These are phyloP conservation scores for Balakata baccata DNA, from an alignment of 345 rosid genomes.

Conservation along the genomic window DNA sequence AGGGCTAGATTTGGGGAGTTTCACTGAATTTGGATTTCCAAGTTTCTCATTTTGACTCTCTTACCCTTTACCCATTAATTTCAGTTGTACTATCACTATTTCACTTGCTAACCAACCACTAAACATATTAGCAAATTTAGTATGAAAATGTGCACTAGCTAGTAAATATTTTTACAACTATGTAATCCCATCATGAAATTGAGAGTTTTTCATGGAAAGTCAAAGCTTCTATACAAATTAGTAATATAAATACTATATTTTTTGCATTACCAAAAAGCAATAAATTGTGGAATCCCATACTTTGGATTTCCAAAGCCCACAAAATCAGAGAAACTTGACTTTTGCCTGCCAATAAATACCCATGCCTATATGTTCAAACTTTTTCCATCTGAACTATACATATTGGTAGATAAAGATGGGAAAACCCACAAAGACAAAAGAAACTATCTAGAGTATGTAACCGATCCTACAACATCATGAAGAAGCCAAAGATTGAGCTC, in stretches of 20 bases:
- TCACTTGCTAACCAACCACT: conserved; percentile 27
- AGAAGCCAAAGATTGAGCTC: too few species aligned
- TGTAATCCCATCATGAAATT: neutral
- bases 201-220: too few species aligned
- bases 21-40: conserved; percentile 62
- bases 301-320: conserved; percentile 45
- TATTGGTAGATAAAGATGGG: too few species aligned
- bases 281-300: conserved; percentile 45
- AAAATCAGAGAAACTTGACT: conserved; percentile 41
- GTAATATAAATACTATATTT: too few species aligned
- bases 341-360: conserved; percentile 34
- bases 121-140: conserved; percentile 29
- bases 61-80: conserved; percentile 27
- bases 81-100: conserved; percentile 17
- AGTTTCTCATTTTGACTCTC: conserved; percentile 52
- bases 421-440: too few species aligned
- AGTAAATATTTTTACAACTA: conserved; percentile 12
- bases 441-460: too few species aligned
- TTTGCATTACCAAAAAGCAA: conserved; percentile 30
- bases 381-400: too few species aligned
- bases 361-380: too few species aligned
- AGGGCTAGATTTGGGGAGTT: conserved; percentile 50
- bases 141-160: conserved; percentile 8
- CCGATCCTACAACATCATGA: too few species aligned
- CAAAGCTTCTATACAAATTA: too few species aligned